Conservation (phyloP, 345 rosid genomes). For the Gossypium ekmanianum region DNA sequence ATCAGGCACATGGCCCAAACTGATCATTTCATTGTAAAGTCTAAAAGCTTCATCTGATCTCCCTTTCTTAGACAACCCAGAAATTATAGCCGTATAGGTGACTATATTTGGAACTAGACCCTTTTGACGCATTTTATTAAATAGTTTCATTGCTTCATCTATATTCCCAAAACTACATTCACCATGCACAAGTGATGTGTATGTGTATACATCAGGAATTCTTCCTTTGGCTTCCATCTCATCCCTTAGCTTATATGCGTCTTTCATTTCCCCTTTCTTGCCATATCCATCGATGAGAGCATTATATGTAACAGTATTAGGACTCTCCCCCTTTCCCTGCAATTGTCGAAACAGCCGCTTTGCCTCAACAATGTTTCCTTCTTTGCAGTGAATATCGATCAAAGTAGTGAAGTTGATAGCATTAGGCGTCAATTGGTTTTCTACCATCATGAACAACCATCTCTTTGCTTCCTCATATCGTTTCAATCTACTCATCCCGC, state of each 20-base stretch:
- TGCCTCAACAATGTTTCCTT: slow-evolving; percentile 78
- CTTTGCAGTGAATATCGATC: slow-evolving; percentile 71
- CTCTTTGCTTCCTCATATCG: slow-evolving; percentile 64
- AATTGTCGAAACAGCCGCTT: slow-evolving; percentile 58
- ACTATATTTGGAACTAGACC: slow-evolving; percentile 45
- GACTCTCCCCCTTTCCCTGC: slow-evolving; percentile 49
- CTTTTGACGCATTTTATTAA: slow-evolving; percentile 46
- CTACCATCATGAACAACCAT: slow-evolving; percentile 55
- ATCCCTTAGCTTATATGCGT: slow-evolving; percentile 54
- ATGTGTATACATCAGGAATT: slow-evolving; percentile 55
- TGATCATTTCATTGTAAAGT: slow-evolving; percentile 64
- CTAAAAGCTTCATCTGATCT: slow-evolving; percentile 79
- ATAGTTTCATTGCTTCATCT: slow-evolving; percentile 64
- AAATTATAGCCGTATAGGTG: slow-evolving; percentile 63
- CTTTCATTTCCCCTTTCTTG: slow-evolving; percentile 62
- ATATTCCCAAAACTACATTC: slow-evolving; percentile 61
- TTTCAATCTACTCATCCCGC: slow-evolving; percentile 51
- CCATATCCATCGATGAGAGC: slow-evolving; percentile 59
- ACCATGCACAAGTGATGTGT: slow-evolving; percentile 70
- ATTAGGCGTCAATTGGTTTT: slow-evolving; percentile 44
- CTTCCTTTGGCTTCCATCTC: slow-evolving; percentile 54
- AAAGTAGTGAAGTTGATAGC: slow-evolving; percentile 59
- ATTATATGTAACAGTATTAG: slow-evolving; percentile 56
- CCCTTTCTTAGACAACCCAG: slow-evolving; percentile 65
- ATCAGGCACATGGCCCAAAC: slow-evolving; percentile 55